Base-by-base conservation (phyloP, 495 filamentous ascomycete species). In the Penicillium coprophilum region DNA sequence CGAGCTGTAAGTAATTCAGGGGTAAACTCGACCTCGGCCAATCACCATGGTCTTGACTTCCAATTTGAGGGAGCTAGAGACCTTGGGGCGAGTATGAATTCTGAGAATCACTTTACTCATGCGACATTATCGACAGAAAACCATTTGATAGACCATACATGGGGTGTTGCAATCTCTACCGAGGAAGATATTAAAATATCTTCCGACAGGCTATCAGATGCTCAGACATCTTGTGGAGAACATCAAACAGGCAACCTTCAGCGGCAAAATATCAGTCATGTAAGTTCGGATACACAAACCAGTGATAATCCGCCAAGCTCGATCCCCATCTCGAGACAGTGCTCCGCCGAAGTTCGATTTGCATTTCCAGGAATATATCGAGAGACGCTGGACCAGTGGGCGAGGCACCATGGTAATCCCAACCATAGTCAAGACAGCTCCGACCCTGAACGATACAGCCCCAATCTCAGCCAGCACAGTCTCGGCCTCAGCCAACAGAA, bases 311-410 rank as follows among this genome's bases (percentile, higher is more conserved):
- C 15, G 31, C 7, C 32, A 20, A 30, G 47, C 34, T 4, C 36
- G 20, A 4, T 51, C 30, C 21, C 55, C n/a, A 48, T 45, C 5
- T 31, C 40, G 20, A 48, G 28, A 17, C 54, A 56, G 40, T 28
- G 48, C 15, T 56, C 63, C 30, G 56, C 41, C 19, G 53, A 61
- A n/a, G 60, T 63, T 8, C 17, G 23, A 32, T 51, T 68, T 30
- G 63, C 63, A 11, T 68, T 66, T n/a, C 65, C 65, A 11, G 63
- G 63, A 20, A 9, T 66, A 1, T 61, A 68, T 19, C 60, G 57
- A 17, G 65, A 55, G 12, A 23, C 63, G 12, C 24, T 66, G 0
- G 56, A 68, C 19, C 62, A 68, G 34, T 68, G 62, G 57, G 15
- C 11, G 6, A 47, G 41, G 32, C 44, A 38, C 27, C 28, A 21